These are phyloP conservation scores for Rhodotorula taiwanensis DNA, from an alignment of 768 basidiomycete species.

Conservation along the genomic window DNA sequence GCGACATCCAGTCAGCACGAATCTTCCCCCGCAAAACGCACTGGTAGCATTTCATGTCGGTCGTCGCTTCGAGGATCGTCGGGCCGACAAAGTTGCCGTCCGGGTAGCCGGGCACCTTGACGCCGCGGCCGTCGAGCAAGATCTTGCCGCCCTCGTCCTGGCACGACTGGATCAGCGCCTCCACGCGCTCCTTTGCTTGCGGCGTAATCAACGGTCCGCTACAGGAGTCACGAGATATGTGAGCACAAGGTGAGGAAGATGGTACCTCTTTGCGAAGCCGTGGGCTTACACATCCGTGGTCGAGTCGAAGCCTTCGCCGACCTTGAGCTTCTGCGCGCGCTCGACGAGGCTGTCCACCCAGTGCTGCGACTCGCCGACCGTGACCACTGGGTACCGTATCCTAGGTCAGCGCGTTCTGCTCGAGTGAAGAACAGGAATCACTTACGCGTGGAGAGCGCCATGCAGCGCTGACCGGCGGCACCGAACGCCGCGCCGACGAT, in stretches of 20 bases:
- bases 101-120: slow-evolving; percentile 60
- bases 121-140: slow-evolving; percentile 71
- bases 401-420: too few relatives aligned
- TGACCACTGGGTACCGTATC: slow-evolving; percentile 51
- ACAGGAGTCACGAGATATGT: neutral
- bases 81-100: slow-evolving; percentile 92
- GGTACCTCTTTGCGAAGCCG: too few relatives aligned
- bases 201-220: slow-evolving; percentile 58
- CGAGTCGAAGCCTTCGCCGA: slow-evolving; percentile 83
- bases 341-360: slow-evolving; percentile 85
- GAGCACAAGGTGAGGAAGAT: neutral
- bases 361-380: slow-evolving; percentile 67
- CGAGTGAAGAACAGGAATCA: too few relatives aligned
- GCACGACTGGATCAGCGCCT: slow-evolving; percentile 57
- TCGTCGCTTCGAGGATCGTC: slow-evolving; percentile 75
- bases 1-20: too few relatives aligned
- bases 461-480: slow-evolving; percentile 94
- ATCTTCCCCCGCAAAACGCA: slow-evolving; percentile 49
- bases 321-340: slow-evolving; percentile 68
- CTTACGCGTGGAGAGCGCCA: slow-evolving; percentile 76
- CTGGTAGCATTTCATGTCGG: slow-evolving; percentile 81
- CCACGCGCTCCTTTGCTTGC: slow-evolving; percentile 69
- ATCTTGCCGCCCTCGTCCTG: slow-evolving; percentile 71
- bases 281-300: slow-evolving; percentile 68
- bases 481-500: slow-evolving; percentile 94